Conservation (phyloP, 768 basidiomycete species). For the Tylopilus cervinicoccineus region DNA sequence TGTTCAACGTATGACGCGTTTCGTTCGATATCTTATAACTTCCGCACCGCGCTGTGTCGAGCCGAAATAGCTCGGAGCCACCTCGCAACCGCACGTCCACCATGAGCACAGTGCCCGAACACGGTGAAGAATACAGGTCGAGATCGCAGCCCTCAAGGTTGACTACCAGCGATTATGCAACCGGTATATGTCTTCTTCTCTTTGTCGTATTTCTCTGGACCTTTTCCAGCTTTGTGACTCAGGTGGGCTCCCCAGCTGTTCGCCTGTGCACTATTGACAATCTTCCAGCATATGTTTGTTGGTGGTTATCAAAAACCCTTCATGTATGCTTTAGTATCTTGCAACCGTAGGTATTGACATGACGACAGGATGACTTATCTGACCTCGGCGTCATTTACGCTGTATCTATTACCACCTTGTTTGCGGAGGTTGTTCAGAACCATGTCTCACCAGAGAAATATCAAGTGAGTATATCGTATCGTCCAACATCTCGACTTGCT, state of each 20-base stretch:
- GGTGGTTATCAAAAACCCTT: slow-evolving; percentile 88
- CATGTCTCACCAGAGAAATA: slow-evolving; percentile 3
- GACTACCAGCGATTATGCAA: slow-evolving; percentile 36
- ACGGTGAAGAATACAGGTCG: slow-evolving; percentile 13
- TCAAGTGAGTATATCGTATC: slow-evolving; percentile 6
- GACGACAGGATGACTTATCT: slow-evolving; percentile 76
- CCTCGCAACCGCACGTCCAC: background rate
- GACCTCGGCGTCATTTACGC: slow-evolving; percentile 82
- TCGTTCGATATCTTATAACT: background rate
- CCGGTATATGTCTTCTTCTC: slow-evolving; percentile 68
- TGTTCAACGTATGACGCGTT: background rate
- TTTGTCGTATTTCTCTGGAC: slow-evolving; percentile 88
- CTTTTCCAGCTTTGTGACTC: slow-evolving; percentile 79
- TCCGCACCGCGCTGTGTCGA: slow-evolving; percentile 20
- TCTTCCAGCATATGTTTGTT: slow-evolving; percentile 44
- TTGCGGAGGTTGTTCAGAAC: slow-evolving; percentile 31
- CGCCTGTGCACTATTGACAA: slow-evolving; percentile 4
- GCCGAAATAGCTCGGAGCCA: background rate
- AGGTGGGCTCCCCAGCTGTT: slow-evolving; percentile 39
- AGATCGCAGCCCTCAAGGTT: slow-evolving; percentile 3
- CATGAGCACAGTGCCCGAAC: slow-evolving; percentile 18
- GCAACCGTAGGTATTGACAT: slow-evolving; percentile 3
- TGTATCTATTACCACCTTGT: slow-evolving; percentile 71
- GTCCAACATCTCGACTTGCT: background rate
- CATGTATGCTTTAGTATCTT: slow-evolving; percentile 45